Conservation (phyloP, 768 basidiomycete genomes). For the Collybia nuda region DNA sequence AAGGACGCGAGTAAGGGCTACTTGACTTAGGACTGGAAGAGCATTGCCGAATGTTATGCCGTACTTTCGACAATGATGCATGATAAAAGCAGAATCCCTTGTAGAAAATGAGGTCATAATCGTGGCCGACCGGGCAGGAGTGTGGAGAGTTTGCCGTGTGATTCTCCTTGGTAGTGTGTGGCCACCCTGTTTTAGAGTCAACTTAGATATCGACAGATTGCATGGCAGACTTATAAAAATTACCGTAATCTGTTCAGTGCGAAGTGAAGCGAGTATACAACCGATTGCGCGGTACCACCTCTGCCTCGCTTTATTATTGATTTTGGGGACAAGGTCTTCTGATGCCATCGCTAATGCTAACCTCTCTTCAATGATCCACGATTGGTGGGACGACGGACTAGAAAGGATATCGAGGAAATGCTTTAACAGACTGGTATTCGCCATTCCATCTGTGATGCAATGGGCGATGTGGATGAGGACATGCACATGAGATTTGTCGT, state of each 20-base stretch:
- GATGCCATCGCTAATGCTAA: slow-evolving; percentile 39
- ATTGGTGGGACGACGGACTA: slow-evolving; percentile 8
- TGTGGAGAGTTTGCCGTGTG: slow-evolving; percentile 30
- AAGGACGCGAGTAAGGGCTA: slow-evolving; percentile 51
- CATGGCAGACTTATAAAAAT: slow-evolving; percentile 2
- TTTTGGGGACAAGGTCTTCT: slow-evolving; percentile 33
- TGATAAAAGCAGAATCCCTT: slow-evolving; percentile 28
- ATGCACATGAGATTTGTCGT: slow-evolving; percentile 34
- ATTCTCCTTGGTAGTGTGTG: slow-evolving; percentile 51
- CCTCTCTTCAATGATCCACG: slow-evolving; percentile 32
- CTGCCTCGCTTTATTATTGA: slow-evolving; percentile 28
- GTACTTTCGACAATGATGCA: slow-evolving; percentile 38
- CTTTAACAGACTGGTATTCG: slow-evolving; percentile 38
- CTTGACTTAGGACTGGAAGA: slow-evolving; percentile 48
- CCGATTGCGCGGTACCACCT: slow-evolving; percentile 49
- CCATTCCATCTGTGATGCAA: slow-evolving; percentile 48
- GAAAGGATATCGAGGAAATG: slow-evolving; percentile 44
- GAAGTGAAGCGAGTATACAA: slow-evolving; percentile 30
- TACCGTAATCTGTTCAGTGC: slow-evolving; percentile 35
- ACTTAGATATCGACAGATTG: not conserved
- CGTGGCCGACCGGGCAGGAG: slow-evolving; percentile 33
- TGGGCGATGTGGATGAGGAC: slow-evolving; percentile 46
- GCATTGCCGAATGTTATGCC: slow-evolving; percentile 51
- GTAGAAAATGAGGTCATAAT: slow-evolving; percentile 21
- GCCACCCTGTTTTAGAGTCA: slow-evolving; percentile 43